Base-by-base conservation (phyloP, 805 yeast genomes). In the Starmera quercuum region DNA sequence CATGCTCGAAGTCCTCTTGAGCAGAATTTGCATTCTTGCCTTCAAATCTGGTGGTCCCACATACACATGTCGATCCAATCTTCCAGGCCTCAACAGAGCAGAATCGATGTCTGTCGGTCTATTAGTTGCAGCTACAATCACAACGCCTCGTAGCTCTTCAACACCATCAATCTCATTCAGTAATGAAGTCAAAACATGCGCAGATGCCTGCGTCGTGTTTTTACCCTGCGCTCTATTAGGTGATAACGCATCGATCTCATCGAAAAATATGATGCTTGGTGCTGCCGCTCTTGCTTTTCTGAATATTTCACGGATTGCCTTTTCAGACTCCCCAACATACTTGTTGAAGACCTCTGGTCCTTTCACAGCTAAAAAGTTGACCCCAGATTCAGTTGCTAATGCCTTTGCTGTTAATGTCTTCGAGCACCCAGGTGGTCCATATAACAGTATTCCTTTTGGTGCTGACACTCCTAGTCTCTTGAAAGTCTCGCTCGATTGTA, bases 361-460 rank as follows among this genome's bases (percentile, higher is more conserved):
- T 56, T 92, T 92, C 7, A 90, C 95, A 0, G 97, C 95, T 33
- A 90, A 57, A 56, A 90, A 90, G 49, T 90, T 90, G 32, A 90
- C 71, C 0, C 97, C 97, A 2, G 96, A 82, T 58, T 90, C 98
- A 0, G 95, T 83, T 0, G 97, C 97, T 20, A 90, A 61, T 1
- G 97, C 97, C 51, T 90, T 90, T 2, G 97, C 97, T 0, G 95
- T 85, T 40, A 90, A 59, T 0, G 98, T 90, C 50, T 90, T 90
- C 9, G 97, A 88, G 62, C 97, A 90, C 12, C 98, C 98, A 0
- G 98, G 97, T 1, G 99, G 99, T 0, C 99, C 99, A 56, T 92
- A 92, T 15, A 92, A 64, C 30, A 92, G 58, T 2, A 92, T 82
- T 24, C 99, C 99, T 45, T 85, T 83, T 4, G 99, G 99, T 0